Evolutionary conservation across 1,284 basidiomycete genomes (phyloP).

Genomic region (Melampsora americana): DNA sequence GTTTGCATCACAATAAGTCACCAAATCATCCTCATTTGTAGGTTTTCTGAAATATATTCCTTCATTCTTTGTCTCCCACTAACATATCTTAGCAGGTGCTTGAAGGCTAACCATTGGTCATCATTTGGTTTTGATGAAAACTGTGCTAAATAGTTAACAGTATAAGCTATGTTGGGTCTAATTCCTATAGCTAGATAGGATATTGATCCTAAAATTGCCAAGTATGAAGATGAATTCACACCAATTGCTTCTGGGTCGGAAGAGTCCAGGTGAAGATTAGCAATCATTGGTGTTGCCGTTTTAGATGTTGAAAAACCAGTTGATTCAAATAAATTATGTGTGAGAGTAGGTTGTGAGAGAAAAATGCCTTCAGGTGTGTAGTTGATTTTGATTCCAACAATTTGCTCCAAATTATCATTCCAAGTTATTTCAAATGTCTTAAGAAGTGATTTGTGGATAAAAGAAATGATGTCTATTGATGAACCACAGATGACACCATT

Average conservation of each 20-base stretch:
- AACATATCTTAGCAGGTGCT: background rate
- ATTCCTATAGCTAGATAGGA: background rate
- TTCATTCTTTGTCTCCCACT: background rate
- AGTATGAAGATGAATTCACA: background rate
- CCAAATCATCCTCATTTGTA: background rate
- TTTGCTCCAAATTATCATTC: conserved; percentile 2
- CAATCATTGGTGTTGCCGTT: background rate
- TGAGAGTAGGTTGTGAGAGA: too few species aligned
- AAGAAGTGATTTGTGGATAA: background rate
- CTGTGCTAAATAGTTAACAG: background rate
- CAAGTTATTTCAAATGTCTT: conserved; percentile 2
- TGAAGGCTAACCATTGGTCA: background rate
- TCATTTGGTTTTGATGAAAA: background rate
- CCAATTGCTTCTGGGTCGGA: background rate
- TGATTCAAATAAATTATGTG: background rate
- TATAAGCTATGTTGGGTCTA: background rate
- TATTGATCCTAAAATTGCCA: background rate
- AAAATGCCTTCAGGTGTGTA: too few species aligned
- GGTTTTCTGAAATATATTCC: background rate
- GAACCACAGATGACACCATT: background rate
- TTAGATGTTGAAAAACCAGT: background rate
- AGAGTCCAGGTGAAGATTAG: background rate
- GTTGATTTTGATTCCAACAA: conserved; percentile 14
- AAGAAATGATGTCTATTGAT: background rate
- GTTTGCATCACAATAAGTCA: background rate